A percentile compares a stretch with the other conserved stretches of the same genome.
phyloP scores from a whole-genome alignment of 345 rosid genomes.

The Turritis glabra region DNA sequence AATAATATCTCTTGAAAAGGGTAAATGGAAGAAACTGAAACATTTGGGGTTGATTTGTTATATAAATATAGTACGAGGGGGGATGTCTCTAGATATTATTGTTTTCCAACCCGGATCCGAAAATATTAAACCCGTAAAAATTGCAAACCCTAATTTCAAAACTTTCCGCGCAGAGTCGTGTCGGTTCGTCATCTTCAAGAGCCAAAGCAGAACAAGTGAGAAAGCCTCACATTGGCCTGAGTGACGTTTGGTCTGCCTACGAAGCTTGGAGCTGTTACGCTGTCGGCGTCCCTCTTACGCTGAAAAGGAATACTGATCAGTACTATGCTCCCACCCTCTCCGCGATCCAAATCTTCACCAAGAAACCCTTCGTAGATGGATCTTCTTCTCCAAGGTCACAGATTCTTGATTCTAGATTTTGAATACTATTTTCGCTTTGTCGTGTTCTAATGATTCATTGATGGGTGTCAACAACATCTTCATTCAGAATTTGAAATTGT shows the following conservation, averaged over 20 bases:
- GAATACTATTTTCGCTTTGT: no score
- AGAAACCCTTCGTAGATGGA: background rate
- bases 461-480: background rate
- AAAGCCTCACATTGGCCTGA: background rate
- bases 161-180: background rate
- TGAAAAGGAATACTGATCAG: background rate
- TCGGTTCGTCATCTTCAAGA: background rate
- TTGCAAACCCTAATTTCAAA: background rate
- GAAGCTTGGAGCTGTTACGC: background rate
- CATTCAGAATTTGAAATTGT: background rate
- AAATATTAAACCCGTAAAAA: background rate
- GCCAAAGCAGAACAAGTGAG: background rate
- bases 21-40: background rate
- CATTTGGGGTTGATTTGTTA: background rate
- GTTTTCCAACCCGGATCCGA: constrained; percentile 12
- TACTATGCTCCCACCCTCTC: constrained; percentile 20
- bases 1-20: background rate
- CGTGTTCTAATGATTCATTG: background rate
- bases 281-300: background rate
- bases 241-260: constrained; percentile 11
- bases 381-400: constrained; percentile 20
- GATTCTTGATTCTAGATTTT: background rate
- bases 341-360: constrained; percentile 25
- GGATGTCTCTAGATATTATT: background rate
- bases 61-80: background rate